These are phyloP conservation scores for Bromus sterilis DNA, from an alignment of 176 grass and related monocot genomes.

Conservation along the genomic window DNA sequence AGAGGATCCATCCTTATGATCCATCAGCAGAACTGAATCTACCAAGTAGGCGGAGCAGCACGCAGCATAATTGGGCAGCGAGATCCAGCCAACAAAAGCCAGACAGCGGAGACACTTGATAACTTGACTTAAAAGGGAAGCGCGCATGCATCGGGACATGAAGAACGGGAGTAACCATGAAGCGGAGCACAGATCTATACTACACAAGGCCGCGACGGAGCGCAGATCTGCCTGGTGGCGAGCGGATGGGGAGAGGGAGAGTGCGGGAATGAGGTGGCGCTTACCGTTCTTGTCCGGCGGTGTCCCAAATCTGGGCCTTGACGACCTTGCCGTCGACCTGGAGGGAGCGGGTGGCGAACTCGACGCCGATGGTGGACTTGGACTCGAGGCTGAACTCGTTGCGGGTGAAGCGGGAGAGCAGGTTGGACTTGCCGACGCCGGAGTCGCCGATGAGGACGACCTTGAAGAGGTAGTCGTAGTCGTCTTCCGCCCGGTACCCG, in stretches of 20 bases:
- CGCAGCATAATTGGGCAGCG: slow-evolving; percentile 18
- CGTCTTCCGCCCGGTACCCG: slow-evolving; percentile 59
- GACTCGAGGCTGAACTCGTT: slow-evolving; percentile 99
- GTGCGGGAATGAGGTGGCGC: background rate
- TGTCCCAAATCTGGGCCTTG: slow-evolving; percentile 99
- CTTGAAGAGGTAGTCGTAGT: slow-evolving; percentile 75
- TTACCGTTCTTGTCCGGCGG: slow-evolving; percentile 72
- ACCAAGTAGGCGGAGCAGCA: background rate
- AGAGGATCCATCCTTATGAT: no score
- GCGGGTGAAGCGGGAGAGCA: slow-evolving; percentile 94
- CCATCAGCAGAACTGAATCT: background rate
- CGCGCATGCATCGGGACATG: background rate
- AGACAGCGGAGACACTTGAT: background rate
- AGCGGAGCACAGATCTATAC: background rate
- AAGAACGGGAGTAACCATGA: background rate
- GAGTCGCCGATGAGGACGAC: slow-evolving; percentile 96
- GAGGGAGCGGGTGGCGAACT: slow-evolving; percentile 85
- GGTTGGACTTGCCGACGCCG: slow-evolving; percentile 94
- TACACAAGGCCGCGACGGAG: background rate
- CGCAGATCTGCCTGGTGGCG: background rate
- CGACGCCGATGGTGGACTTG: slow-evolving; percentile 97
- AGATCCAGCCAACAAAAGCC: slow-evolving; percentile 12
- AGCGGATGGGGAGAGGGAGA: background rate
- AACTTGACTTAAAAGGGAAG: no score
- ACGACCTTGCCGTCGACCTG: slow-evolving; percentile 74